Base-by-base conservation (phyloP, 176 grass and related monocot genomes). In the Bromus sterilis region DNA sequence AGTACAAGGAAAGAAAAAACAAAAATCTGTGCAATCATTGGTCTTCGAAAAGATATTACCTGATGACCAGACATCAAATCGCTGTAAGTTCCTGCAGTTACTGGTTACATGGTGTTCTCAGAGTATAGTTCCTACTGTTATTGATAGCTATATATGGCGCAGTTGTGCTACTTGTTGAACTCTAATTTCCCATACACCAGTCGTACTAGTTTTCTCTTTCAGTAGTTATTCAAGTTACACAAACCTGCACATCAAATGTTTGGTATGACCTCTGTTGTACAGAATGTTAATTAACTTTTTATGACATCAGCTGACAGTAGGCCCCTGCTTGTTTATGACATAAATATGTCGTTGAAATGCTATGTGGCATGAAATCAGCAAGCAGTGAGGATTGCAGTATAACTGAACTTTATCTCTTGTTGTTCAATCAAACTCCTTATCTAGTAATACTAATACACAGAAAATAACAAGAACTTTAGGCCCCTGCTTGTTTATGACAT, bases 41-140 rank as follows among this genome's bases (percentile, higher is more conserved):
- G 66, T 66, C 20, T 66, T 74, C 20, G 28, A 66, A 76, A 88
- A 66, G 57, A 61, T 74, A 79, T 67, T 57, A 75, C 29, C 46
- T 66, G 78, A 66, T 83, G 80, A 8, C 28, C 75, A 66, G 33
- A 35, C 28, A 25, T 74, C 58, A 43, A 74, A 79, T 46, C 75
- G 64, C n/a, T 58, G 86, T 88, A 73, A 88, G 86, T 86, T 83
- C 43, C 55, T 78, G 11, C 13, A 59, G 30, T 32, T 62, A 35
- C 31, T 83, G 26, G 7, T 74, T 74, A 72, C 68, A 30, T 87
- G 55, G 24, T 63, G 29, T 40, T 51, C 34, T 23, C 34, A 7
- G 44, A 41, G 30, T 85, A 31, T 60, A 36, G 15, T 65, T 57
- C n/a, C 29, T 39, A 13, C 18, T 37, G 24, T 66, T 57, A 74